These are phyloP conservation scores for Nidula microcarpa DNA, from an alignment of 768 basidiomycete genomes.

Conservation along the genomic window DNA sequence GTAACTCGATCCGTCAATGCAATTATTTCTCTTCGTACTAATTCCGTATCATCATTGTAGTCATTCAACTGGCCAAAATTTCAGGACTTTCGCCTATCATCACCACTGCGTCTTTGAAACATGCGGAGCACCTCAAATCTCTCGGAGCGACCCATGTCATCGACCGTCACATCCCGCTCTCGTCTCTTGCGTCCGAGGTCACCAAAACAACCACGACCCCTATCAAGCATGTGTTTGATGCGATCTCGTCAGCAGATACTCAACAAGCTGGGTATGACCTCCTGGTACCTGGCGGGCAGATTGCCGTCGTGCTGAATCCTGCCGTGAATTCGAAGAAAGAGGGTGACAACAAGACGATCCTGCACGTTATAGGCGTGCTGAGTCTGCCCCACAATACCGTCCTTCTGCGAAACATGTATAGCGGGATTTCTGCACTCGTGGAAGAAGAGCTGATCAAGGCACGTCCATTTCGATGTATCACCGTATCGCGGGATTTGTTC, in stretches of 20 bases:
- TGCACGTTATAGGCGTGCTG: slow-evolving; percentile 14
- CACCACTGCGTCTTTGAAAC: slow-evolving; percentile 28
- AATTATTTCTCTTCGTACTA: neutral
- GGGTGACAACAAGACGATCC: slow-evolving; percentile 5
- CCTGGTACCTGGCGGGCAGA: slow-evolving; percentile 26
- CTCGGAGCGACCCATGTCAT: slow-evolving; percentile 39
- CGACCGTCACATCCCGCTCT: slow-evolving; percentile 17
- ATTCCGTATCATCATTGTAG: slow-evolving; percentile 21
- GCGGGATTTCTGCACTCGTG: slow-evolving; percentile 20
- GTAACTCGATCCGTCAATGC: slow-evolving; percentile 19
- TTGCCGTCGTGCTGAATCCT: slow-evolving; percentile 21
- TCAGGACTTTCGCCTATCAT: slow-evolving; percentile 40
- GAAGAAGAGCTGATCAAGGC: slow-evolving; percentile 31
- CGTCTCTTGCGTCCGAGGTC: slow-evolving; percentile 3
- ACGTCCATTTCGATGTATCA: neutral
- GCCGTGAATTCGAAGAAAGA: slow-evolving; percentile 2
- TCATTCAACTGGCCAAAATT: slow-evolving; percentile 32
- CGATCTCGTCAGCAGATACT: slow-evolving; percentile 1
- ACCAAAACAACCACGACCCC: neutral
- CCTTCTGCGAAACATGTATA: slow-evolving; percentile 15
- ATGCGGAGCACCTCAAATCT: slow-evolving; percentile 23
- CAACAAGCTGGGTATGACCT: slow-evolving; percentile 14
- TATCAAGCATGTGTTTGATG: slow-evolving; percentile 1
- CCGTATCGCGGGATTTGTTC: neutral
- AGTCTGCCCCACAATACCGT: slow-evolving; percentile 13